Percentiles rank a stretch among this genome's conserved stretches.
Conservation (phyloP, 129 eudicot genomes). For the Flaveria ramosissima region DNA sequence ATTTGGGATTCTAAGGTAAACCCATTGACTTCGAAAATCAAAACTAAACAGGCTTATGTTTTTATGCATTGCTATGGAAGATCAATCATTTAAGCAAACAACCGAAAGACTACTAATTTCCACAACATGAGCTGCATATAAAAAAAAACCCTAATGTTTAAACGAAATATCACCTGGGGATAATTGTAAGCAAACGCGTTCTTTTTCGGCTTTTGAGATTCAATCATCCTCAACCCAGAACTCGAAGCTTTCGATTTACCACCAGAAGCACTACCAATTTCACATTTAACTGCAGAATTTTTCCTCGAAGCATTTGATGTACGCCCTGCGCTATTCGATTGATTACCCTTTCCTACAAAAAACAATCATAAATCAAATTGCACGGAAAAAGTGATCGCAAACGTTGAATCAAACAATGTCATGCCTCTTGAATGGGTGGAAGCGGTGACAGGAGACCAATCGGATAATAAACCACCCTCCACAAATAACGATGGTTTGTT, state of each 20-base stretch:
- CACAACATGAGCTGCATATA: not conserved
- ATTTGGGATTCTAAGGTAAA: no score
- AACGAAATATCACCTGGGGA: slow-evolving; percentile 38
- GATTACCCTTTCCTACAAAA: slow-evolving; percentile 30
- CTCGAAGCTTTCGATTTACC: slow-evolving; percentile 34
- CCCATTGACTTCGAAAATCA: no score
- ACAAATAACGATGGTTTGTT: slow-evolving; percentile 50
- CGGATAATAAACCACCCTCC: slow-evolving; percentile 71
- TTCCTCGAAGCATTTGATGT: slow-evolving; percentile 32
- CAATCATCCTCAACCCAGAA: slow-evolving; percentile 25
- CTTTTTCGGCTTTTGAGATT: slow-evolving; percentile 37
- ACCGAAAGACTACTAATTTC: not conserved
- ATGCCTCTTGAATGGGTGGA: slow-evolving; percentile 67
- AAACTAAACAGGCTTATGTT: not conserved
- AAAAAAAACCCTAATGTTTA: slow-evolving; percentile 1
- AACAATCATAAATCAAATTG: not conserved
- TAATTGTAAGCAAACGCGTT: slow-evolving; percentile 51
- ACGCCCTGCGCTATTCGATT: slow-evolving; percentile 33
- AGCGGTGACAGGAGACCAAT: slow-evolving; percentile 57
- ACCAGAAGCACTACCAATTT: slow-evolving; percentile 29
- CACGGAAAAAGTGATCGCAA: not conserved
- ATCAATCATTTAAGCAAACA: not conserved
- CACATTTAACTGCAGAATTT: slow-evolving; percentile 41
- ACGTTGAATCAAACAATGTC: not conserved
- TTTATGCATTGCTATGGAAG: not conserved